Evolutionary conservation across 257 asterid species (phyloP).

Genomic region (Penstemon barbatus): DNA sequence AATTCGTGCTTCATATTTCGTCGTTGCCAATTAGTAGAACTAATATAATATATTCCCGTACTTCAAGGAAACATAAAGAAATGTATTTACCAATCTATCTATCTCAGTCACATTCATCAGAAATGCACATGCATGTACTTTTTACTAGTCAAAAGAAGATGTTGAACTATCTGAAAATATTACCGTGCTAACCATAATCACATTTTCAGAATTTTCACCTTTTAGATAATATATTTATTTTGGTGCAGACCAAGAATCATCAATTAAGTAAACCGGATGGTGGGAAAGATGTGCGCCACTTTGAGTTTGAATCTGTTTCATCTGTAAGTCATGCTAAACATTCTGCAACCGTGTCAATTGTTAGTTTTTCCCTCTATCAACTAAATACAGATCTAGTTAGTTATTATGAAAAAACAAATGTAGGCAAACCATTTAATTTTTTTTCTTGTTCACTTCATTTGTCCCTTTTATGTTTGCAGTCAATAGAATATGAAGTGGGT

Average conservation of each 20-base stretch:
- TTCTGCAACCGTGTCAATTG: conserved; percentile 19
- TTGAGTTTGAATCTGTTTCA: conserved; percentile 92
- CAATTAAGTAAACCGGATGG: conserved; percentile 51
- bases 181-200: not conserved
- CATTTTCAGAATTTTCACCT: not conserved
- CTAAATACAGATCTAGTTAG: not conserved
- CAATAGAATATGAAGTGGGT: conserved; percentile 80
- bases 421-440: not conserved
- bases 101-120: not conserved
- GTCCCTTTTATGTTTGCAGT: conserved; percentile 41
- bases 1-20: conserved; percentile 9
- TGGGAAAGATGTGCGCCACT: conserved; percentile 82
- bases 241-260: conserved; percentile 54
- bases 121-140: not conserved
- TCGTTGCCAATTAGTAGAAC: too few relatives aligned
- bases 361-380: conserved; percentile 12
- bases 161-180: not conserved
- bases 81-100: conserved; percentile 9
- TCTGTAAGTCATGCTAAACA: conserved; percentile 59
- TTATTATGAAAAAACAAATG: not conserved
- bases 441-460: conserved; percentile 7
- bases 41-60: too few relatives aligned
- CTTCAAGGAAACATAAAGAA: not conserved
- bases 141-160: not conserved
- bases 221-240: conserved; percentile 17